Percentiles rank a stretch among this genome's conserved stretches.
Evolutionary conservation across 176 grass and related monocot genomes (phyloP).

Genomic region (Phyllostachys edulis): DNA sequence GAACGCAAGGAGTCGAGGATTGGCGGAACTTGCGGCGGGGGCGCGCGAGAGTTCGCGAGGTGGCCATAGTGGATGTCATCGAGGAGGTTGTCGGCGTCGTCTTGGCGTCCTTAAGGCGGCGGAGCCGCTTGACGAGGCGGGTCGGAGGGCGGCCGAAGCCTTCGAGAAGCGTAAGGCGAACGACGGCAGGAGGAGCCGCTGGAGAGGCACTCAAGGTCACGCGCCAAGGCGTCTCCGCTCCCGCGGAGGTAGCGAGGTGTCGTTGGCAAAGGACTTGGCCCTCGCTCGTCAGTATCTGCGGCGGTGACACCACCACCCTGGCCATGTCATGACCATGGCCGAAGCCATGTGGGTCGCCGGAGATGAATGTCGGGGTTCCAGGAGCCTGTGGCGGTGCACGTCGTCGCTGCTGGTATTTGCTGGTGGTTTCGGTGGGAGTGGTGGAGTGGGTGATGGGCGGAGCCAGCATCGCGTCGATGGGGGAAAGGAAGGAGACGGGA

Average conservation of each 20-base stretch:
- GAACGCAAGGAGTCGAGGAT: background rate
- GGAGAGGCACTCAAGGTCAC: conserved; percentile 22
- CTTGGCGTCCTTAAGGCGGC: conserved; percentile 26
- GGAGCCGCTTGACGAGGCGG: conserved; percentile 5
- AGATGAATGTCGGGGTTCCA: background rate
- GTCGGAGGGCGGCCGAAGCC: background rate
- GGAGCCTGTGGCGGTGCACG: background rate
- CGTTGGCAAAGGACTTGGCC: conserved; percentile 11
- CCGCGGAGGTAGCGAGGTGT: background rate
- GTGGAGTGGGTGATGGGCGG: background rate
- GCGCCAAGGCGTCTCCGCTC: background rate
- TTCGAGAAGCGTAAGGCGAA: conserved; percentile 13
- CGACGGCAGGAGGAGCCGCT: background rate
- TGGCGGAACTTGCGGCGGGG: background rate
- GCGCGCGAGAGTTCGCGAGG: background rate
- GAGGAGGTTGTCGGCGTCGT: conserved; percentile 34
- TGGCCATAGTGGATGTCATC: conserved; percentile 22
- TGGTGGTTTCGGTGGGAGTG: background rate
- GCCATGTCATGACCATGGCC: too few relatives aligned
- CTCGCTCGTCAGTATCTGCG: conserved; percentile 5
- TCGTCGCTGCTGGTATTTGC: background rate
- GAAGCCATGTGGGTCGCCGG: background rate
- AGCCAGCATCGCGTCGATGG: background rate
- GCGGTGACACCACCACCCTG: conserved; percentile 28
- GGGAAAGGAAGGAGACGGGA: background rate